Evolutionary conservation across 441 rosid genomes (phyloP).

Genomic region (Erodium moschatum): DNA sequence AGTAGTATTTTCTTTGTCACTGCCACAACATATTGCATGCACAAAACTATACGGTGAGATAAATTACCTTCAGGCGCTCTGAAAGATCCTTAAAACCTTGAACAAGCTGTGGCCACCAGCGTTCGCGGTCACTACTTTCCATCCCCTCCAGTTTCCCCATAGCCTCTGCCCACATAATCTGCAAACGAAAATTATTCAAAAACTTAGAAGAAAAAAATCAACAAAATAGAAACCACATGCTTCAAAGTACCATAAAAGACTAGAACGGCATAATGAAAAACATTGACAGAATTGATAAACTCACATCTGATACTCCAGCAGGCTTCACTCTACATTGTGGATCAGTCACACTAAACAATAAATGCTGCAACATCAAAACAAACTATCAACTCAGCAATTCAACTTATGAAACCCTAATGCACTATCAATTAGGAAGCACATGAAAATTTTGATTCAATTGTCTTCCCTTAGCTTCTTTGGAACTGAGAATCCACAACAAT

Average conservation of each 20-base stretch:
- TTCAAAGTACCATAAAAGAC: neutral
- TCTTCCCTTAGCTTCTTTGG: neutral
- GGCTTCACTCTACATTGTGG: constrained; percentile 74
- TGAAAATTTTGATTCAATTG: neutral
- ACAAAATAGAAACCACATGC: constrained; percentile 2
- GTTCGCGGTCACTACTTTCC: constrained; percentile 82
- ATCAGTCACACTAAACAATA: constrained; percentile 86
- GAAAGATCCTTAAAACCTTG: constrained; percentile 97
- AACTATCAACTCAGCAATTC: constrained; percentile 3
- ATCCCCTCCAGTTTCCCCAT: constrained; percentile 90
- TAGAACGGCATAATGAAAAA: neutral
- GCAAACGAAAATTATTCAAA: constrained; percentile 39
- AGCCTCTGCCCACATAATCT: constrained; percentile 99
- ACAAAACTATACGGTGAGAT: constrained; percentile 1
- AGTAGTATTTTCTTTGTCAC: neutral
- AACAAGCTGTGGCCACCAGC: constrained; percentile 96
- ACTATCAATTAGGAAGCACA: neutral
- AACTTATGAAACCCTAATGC: constrained; percentile 19
- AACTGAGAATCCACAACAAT: neutral
- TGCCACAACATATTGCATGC: neutral
- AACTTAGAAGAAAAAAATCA: constrained; percentile 21
- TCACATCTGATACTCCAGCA: constrained; percentile 87
- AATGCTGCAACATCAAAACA: constrained; percentile 47
- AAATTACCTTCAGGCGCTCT: constrained; percentile 67
- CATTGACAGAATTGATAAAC: constrained; percentile 23